Evolutionary conservation across 805 yeast species (phyloP), one percentile per base, ranked within the genome.

Genomic region (Maudiozyma barnettii): DNA sequence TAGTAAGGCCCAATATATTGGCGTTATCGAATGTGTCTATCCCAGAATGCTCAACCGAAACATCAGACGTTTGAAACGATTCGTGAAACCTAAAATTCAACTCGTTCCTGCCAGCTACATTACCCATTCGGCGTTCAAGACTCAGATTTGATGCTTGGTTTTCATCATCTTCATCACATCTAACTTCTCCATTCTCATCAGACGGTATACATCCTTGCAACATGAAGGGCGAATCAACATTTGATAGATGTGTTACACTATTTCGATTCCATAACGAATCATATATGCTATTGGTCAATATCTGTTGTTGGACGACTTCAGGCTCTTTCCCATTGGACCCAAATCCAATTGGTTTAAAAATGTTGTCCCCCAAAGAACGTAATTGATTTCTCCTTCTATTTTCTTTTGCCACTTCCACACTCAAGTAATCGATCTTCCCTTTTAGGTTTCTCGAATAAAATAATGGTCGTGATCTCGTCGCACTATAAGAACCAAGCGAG

Each of bases 331-430:
- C 18, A 4, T 21, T 21, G 23, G 22, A 21, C 6, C 33, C 21
- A 9, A 79, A 56, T 0, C 88, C 89, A 10, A 82, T 71, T 0
- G 89, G 88, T 40, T 68, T 68, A 47, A 83, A 57, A 46, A 67
- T 69, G 13, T 68, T 54, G 60, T 67, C 71, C 0, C 86, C 87
- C 20, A 73, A 54, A 4, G 67, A 67, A 7, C 74, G 21, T 12
- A 41, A 18, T 18, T 30, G 21, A 22, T 41, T n/a, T 10, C 43
- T 16, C 19, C 36, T 41, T 13, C 29, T 19, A n/a, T 23, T 37
- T n/a, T 37, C 37, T 5, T 16, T 39, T 6, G 8, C 22, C 16
- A 30, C 5, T 23, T 45, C 43, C 4, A 38, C 16, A 14, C 26
- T 21, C 19, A 43, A 16, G 22, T 35, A 13, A 36, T 41, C 44